Conservation (phyloP, 176 grass and related monocot genomes). For the Alloteropsis semialata region DNA sequence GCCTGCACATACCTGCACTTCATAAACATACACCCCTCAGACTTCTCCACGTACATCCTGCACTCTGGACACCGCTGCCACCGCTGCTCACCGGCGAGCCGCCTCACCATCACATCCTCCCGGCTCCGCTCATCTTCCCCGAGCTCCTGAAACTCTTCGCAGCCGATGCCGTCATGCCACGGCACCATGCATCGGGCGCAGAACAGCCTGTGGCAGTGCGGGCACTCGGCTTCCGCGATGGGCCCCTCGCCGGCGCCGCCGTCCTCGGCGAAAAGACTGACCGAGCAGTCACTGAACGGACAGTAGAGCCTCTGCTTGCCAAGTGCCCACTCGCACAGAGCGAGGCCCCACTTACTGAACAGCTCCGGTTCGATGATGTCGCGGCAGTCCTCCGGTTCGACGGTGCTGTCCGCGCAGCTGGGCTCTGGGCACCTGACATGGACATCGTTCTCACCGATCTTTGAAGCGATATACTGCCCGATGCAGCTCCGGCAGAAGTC, state of each 20-base stretch:
- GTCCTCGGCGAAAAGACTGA: conserved; percentile 12
- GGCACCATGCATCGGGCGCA: conserved; percentile 56
- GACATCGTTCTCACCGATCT: background rate
- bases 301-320: conserved; percentile 58
- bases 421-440: conserved; percentile 37
- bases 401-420: conserved; percentile 9
- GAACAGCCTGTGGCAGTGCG: conserved; percentile 61
- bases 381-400: conserved; percentile 40
- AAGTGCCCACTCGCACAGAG: conserved; percentile 48
- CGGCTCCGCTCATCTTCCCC: conserved; percentile 23
- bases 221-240: conserved; percentile 43
- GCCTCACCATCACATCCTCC: conserved; percentile 45
- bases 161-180: conserved; percentile 57
- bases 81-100: conserved; percentile 41
- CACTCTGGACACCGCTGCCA: conserved; percentile 66
- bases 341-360: conserved; percentile 39
- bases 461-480: background rate
- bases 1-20: conserved; percentile 55
- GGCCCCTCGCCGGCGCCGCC: background rate
- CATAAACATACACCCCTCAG: conserved; percentile 45
- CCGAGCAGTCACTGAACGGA: conserved; percentile 64
- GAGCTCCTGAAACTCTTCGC: conserved; percentile 38
- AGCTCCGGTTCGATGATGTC: conserved; percentile 30
- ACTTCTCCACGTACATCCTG: conserved; percentile 60
- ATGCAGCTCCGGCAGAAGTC: conserved; percentile 28